Evolutionary conservation across 495 filamentous ascomycete genomes (phyloP), one percentile per base, ranked within the genome.

Genomic region (Cercophora samala): DNA sequence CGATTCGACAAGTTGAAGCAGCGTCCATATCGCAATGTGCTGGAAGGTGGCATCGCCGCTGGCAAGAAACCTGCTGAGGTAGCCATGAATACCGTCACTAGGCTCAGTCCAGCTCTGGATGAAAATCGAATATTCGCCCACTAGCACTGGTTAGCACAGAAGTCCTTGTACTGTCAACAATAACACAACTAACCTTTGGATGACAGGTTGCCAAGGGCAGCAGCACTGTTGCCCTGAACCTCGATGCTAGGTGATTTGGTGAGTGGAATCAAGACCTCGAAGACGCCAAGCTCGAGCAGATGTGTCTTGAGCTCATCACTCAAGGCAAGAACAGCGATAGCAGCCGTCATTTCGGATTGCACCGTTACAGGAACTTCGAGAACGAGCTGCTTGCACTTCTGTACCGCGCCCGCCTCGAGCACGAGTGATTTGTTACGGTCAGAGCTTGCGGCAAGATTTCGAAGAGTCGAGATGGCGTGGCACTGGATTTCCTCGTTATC

Each of bases 401-500:
- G 93, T 56, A 99, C 95, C 19, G 95, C 95, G 18, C 96, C 95
- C 13, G 95, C 95, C 78, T 98, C 92, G 53, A 99, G 83, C 4
- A 99, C 95, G 15, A 99, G 85, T 65, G 95, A 90, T 79, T 99
- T 99, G 82, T 99, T 99, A 63, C 91, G 86, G 75, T 99, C 95
- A 11, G 94, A 97, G 80, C 93, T 97, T 19, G 95, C 95, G 19
- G 95, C 95, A 26, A 99, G 86, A 72, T 99, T 99, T 60, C 95
- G 87, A 19, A 99, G 87, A 0, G 95, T 99, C 8, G 96, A 98
- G 67, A 99, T 98, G 46, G 95, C 96, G 72, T 99, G 95, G 73
- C 95, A 99, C 75, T 99, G 95, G 46, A 99, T 98, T 74, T 99
- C 95, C 78, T 99, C 95, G 72, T 97, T 97, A 70, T 98, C 96